phyloP scores from a whole-genome alignment of 345 rosid genomes.

The Eucalyptus polybractea region DNA sequence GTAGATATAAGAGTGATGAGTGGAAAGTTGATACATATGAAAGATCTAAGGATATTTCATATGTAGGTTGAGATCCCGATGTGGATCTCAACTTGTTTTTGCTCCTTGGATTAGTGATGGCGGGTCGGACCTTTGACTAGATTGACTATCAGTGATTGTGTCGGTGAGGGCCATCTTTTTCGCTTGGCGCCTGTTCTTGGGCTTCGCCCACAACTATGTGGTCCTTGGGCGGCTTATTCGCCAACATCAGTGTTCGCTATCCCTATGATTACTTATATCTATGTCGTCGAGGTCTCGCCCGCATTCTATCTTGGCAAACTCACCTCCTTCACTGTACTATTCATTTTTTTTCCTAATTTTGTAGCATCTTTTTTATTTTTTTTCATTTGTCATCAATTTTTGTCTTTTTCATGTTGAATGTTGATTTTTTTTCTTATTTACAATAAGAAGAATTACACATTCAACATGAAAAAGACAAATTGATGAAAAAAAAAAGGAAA shows the following conservation, averaged over 20 bases:
- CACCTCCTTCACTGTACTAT: background rate
- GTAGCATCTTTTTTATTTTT: too few relatives aligned
- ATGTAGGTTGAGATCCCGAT: conserved; percentile 25
- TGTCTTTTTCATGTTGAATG: too few relatives aligned
- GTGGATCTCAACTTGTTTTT: conserved; percentile 55
- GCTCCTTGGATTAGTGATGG: conserved; percentile 58
- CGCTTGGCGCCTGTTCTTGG: conserved; percentile 79
- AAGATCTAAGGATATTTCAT: conserved; percentile 20
- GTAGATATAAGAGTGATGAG: conserved; percentile 80
- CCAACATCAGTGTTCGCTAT: background rate
- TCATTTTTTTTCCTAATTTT: too few relatives aligned
- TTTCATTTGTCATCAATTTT: too few relatives aligned
- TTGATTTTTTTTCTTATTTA: too few relatives aligned
- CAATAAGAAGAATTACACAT: too few relatives aligned
- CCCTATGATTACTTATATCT: too few relatives aligned
- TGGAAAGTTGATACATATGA: conserved; percentile 44
- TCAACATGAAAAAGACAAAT: too few relatives aligned
- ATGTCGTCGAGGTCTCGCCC: background rate
- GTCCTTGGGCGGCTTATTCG: background rate
- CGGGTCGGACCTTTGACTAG: conserved; percentile 75
- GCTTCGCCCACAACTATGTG: conserved; percentile 59
- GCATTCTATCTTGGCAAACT: background rate
- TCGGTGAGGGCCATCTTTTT: conserved; percentile 76
- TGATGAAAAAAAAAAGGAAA: too few relatives aligned
- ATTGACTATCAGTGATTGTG: conserved; percentile 72